phyloP scores from a whole-genome alignment of 345 rosid species.

The Combretum micranthum region DNA sequence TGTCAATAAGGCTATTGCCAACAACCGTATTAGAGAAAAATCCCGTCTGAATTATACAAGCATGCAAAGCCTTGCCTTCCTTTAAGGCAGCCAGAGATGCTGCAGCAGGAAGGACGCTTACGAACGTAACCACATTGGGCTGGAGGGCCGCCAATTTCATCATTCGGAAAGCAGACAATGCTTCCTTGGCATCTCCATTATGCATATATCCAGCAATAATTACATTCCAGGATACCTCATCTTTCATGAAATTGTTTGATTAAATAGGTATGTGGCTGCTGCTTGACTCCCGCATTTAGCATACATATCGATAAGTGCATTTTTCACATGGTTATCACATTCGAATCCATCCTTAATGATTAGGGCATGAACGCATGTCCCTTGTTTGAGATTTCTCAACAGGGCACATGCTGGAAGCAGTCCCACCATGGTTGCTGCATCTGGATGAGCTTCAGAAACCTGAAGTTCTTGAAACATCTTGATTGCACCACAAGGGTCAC shows the following conservation, averaged over 20 bases:
- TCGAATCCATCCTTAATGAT: constrained; percentile 40
- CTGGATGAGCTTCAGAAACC: constrained; percentile 28
- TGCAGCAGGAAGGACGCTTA: constrained; percentile 42
- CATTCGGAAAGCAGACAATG: constrained; percentile 31
- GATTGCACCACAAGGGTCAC: constrained; percentile 28
- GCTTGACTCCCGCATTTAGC: constrained; percentile 44
- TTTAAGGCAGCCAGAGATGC: constrained; percentile 29
- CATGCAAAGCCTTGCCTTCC: constrained; percentile 47
- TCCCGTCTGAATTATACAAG: constrained; percentile 36
- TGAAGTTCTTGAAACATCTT: constrained; percentile 30
- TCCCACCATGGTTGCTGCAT: constrained; percentile 51
- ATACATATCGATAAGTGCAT: constrained; percentile 53
- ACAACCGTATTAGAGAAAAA: constrained; percentile 20
- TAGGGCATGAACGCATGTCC: constrained; percentile 34
- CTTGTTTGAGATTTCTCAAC: constrained; percentile 28
- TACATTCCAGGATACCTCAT: constrained; percentile 50
- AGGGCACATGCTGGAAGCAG: constrained; percentile 43
- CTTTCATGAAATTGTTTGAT: constrained; percentile 24
- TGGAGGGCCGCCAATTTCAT: constrained; percentile 36
- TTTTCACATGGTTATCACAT: constrained; percentile 33
- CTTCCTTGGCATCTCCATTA: constrained; percentile 42
- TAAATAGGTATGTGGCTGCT: constrained; percentile 37
- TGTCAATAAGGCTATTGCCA: constrained; percentile 48
- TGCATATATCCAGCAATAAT: constrained; percentile 48
- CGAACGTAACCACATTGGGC: constrained; percentile 39